Percentiles rank a stretch among this genome's conserved stretches.
These are phyloP conservation scores for Osmozyma mogii DNA, from an alignment of 805 yeast genomes.

Conservation along the genomic window DNA sequence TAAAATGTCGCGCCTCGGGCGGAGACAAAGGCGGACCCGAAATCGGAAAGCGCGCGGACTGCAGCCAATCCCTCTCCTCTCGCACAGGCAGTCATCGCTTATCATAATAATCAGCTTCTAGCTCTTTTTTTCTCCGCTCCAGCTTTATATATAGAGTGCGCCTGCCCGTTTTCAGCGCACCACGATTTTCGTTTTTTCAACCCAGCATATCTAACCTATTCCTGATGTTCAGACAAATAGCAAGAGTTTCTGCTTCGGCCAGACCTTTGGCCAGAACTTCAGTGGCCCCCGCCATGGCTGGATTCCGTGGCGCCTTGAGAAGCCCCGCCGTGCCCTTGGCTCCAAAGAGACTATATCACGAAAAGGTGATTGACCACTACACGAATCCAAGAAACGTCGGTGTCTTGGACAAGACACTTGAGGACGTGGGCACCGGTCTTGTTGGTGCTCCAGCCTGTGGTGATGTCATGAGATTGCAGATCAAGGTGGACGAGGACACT, in stretches of 20 bases:
- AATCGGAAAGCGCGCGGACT: too few relatives aligned
- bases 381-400: constrained; percentile 97
- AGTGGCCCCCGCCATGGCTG: constrained; percentile 5
- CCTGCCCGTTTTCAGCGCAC: too few relatives aligned
- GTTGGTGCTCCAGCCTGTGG: constrained; percentile 99
- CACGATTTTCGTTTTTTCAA: too few relatives aligned
- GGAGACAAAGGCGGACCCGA: too few relatives aligned
- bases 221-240: constrained; percentile 12
- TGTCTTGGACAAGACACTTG: constrained; percentile 67
- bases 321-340: constrained; percentile 1
- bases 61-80: too few relatives aligned
- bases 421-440: constrained; percentile 88
- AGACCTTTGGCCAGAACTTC: constrained; percentile 4
- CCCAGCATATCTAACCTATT: neutral
- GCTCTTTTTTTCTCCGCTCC: too few relatives aligned
- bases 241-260: constrained; percentile 7
- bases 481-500: constrained; percentile 81
- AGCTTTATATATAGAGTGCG: too few relatives aligned
- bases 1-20: too few relatives aligned
- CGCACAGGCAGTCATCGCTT: too few relatives aligned
- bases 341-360: constrained; percentile 54
- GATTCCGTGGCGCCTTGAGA: constrained; percentile 2
- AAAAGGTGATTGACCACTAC: constrained; percentile 92
- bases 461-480: constrained; percentile 96
- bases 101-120: too few relatives aligned